Percentiles rank a stretch among this genome's conserved stretches.
Conservation (phyloP, 78 protist genomes). For the Dictyostelium firmibasis region DNA sequence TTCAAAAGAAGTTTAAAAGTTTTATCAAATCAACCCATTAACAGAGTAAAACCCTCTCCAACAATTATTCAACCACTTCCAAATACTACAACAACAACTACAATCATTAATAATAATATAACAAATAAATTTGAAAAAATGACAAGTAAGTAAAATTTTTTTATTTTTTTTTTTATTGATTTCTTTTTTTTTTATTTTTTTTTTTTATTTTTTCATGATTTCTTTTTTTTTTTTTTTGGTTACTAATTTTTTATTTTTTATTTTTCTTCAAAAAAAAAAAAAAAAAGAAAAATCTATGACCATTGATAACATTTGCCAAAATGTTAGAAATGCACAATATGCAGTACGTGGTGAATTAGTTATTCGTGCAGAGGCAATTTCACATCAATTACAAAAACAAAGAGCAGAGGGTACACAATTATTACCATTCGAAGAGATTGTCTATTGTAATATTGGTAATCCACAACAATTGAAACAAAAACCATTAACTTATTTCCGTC, state of each 20-base stretch:
- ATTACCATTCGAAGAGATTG: constrained; percentile 89
- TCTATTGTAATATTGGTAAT: constrained; percentile 99
- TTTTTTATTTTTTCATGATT: neutral
- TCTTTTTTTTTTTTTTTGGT: neutral
- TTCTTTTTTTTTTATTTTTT: neutral
- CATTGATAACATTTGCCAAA: constrained; percentile 79
- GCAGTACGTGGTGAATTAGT: constrained; percentile 93
- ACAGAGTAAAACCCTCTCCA: neutral
- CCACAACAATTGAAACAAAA: constrained; percentile 97
- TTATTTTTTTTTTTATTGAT: neutral
- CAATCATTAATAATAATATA: neutral
- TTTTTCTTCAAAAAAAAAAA: neutral
- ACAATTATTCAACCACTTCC: neutral
- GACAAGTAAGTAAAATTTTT: neutral
- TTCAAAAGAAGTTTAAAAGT: constrained; percentile 8
- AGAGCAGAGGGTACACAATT: neutral
- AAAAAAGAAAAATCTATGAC: constrained; percentile 55
- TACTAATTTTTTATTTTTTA: neutral
- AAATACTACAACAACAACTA: neutral
- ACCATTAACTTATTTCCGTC: constrained; percentile 97
- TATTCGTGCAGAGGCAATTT: constrained; percentile 79
- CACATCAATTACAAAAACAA: constrained; percentile 16
- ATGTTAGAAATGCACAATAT: constrained; percentile 82
- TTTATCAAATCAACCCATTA: neutral
- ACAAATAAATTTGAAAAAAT: neutral